Evolutionary conservation across 352 stramenopile species (phyloP).

Genomic region (Globisporangium nodosum): DNA sequence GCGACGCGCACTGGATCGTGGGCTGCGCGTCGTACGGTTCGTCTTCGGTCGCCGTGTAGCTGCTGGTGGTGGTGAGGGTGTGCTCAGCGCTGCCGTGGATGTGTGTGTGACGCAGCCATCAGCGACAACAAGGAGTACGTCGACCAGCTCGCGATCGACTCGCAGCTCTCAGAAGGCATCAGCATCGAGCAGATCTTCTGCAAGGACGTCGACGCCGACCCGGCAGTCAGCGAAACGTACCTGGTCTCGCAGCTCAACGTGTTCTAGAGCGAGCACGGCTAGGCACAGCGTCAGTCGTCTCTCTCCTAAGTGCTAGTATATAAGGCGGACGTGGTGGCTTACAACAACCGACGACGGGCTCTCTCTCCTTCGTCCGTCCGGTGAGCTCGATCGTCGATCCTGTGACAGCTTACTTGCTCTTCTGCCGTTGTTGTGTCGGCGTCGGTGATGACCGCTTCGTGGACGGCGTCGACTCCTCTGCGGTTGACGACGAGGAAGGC

Average conservation of each 20-base stretch:
- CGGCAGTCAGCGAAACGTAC: conserved; percentile 7
- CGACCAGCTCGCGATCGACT: conserved; percentile 69
- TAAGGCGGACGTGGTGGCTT: not conserved
- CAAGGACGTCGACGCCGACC: conserved; percentile 5
- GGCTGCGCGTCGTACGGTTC: conserved; percentile 67
- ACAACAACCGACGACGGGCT: not conserved
- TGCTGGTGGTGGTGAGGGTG: not conserved
- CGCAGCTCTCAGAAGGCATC: conserved; percentile 55
- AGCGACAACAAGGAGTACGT: conserved; percentile 82
- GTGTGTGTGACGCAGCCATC: conserved; percentile 32
- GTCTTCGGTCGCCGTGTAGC: not conserved
- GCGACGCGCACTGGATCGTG: conserved; percentile 58
- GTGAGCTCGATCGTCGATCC: not conserved
- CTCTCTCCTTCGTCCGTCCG: not conserved
- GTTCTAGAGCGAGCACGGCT: not conserved
- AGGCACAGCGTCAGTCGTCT: too few species aligned
- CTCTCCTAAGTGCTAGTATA: conserved; percentile 1
- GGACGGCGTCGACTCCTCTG: conserved; percentile 48
- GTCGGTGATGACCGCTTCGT: conserved; percentile 18
- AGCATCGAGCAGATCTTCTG: conserved; percentile 63
- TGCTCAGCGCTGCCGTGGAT: not conserved
- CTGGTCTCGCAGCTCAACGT: conserved; percentile 13
- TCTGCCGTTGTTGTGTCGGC: not conserved
- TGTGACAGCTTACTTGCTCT: not conserved
- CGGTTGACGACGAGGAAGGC: conserved; percentile 33